phyloP scores from a whole-genome alignment of 164 flowering plant species.

The Echeveria elegans region DNA sequence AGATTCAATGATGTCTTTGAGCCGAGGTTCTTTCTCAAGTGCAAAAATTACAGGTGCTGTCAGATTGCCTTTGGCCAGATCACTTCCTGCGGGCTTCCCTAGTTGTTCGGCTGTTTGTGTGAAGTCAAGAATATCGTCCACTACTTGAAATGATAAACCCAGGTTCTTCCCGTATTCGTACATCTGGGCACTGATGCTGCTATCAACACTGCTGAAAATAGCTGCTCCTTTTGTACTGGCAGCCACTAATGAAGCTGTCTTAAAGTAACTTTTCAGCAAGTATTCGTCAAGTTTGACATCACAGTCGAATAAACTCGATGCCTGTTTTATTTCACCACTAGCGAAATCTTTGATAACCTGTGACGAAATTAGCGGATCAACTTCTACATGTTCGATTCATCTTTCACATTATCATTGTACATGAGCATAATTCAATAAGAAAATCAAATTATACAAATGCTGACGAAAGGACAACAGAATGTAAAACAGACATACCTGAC shows the following conservation, averaged over 20 bases:
- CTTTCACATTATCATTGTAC: no score
- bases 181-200: slow-evolving; percentile 44
- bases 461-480: not conserved
- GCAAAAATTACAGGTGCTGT: slow-evolving; percentile 95
- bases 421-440: not conserved
- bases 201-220: slow-evolving; percentile 66
- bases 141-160: slow-evolving; percentile 90
- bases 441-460: not conserved
- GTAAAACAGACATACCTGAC: slow-evolving; percentile 50
- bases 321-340: slow-evolving; percentile 98
- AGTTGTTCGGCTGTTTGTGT: slow-evolving; percentile 91
- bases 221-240: slow-evolving; percentile 92
- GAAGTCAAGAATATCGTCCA: slow-evolving; percentile 90
- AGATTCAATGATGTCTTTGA: slow-evolving; percentile 75
- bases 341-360: slow-evolving; percentile 99
- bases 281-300: slow-evolving; percentile 73
- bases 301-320: slow-evolving; percentile 84
- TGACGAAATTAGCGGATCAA: not conserved
- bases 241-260: slow-evolving; percentile 89
- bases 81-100: slow-evolving; percentile 89
- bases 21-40: slow-evolving; percentile 58
- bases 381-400: not conserved
- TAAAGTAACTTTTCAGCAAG: slow-evolving; percentile 78
- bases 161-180: slow-evolving; percentile 81
- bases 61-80: slow-evolving; percentile 79